Base-by-base conservation (phyloP, 1,139 yeast genomes). In the Yamadazyma triangularis region DNA sequence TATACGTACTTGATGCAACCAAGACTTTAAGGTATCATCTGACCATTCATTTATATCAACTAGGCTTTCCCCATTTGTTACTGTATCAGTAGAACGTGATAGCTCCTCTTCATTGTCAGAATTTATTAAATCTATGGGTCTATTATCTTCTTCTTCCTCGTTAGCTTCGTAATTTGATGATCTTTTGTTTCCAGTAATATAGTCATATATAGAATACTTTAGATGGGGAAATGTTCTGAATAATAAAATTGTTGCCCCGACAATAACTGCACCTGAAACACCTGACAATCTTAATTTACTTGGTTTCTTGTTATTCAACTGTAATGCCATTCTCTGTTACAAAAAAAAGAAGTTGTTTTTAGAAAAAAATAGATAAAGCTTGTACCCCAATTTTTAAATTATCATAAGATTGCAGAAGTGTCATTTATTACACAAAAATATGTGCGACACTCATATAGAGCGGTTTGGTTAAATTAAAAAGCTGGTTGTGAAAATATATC, bases 171-270 rank as follows among this genome's bases (percentile, higher is more conserved):
- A 44, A 10, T 37, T 36, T 6, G 20, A 6, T 18, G 20, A 18
- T 7, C 20, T 9, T 18, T 6, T 9, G 6, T 18, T 18, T 4
- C 62, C 58, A 5, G 47, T 41, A 4, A 63, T 22, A 35, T 42
- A 55, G 23, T 50, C 42, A 34, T 40, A 50, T 11, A 64, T 20
- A 4, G 54, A 43, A 8, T 53, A 45, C 33, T 53, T 62, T 28
- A 73, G 52, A 42, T 74, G 81, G 13, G 81, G 80, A 41, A 61
- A 75, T 1, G 80, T 74, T 38, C 63, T 65, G 39, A 73, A 56
- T 5, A 73, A 40, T 13, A 77, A 39, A 27, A 60, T 59, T 0
- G 70, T 56, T 4, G 72, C 70, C 20, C 76, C 76, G 4, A 72
- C 39, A 3, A 69, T 50, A 4, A 64, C 60, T 1, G 67, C 65